Base-by-base conservation (phyloP, 169 alveolate species). In the Blepharisma undulans region DNA sequence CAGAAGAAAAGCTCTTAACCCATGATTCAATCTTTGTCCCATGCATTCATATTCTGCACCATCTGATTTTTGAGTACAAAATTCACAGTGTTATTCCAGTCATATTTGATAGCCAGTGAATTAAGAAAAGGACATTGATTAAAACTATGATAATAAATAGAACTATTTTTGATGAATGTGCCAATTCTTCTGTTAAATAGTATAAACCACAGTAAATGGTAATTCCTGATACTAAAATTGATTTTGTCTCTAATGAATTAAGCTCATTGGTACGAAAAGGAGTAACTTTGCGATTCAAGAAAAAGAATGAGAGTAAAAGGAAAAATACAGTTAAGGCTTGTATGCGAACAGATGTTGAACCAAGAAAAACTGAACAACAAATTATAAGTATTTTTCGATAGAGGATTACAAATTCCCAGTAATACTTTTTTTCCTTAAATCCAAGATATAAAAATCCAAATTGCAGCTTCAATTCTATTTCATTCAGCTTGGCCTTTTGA, bases 121-220 rank as follows among this genome's bases (percentile, higher is more conserved):
- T 21, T n/a, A 84, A 19, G 33, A 84, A 84, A 30, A 21, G 60
- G 10, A 30, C 12, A 61, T 84, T 84, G 16, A 82, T 25, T 14
- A 14, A 12, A 10, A 84, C 29, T 10, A 84, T 84, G 14, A 84
- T n/a, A 8, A 84, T 14, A 60, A 84, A 84, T 12, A 84, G 27
- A 34, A 61, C n/a, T 18, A 84, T 22, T 84, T 61, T 61, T 16
- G 36, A 36, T 10, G 10, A 19, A 12, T 84, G 84, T 18, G 16
- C 36, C 10, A 84, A 14, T 14, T 84, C 90, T 14, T 22, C 93
- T 12, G 93, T 88, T 19, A 92, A 74, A 48, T 91, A 92, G 89
- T 89, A 92, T 19, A 92, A 33, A 18, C 95, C 95, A 71, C 94
- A 92, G 61, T 92, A 92, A 7, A 92, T 88, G 5, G 95, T 92